Conservation (phyloP, 805 yeast genomes). For the Wickerhamomyces xylosicus region DNA sequence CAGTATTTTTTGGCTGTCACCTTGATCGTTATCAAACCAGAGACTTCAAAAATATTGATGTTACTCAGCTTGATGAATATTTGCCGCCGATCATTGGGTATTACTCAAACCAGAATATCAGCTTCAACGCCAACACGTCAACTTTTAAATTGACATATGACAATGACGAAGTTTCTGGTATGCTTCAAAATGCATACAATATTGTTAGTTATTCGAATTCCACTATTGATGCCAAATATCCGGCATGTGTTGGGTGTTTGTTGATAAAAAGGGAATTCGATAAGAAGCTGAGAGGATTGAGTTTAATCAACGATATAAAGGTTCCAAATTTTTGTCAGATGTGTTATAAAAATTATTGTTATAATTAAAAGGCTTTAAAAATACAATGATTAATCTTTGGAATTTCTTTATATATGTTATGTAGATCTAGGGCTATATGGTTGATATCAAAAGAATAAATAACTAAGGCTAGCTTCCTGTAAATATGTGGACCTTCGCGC, state of each 20-base stretch:
- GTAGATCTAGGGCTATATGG: no score
- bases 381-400: not conserved
- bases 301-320: conserved; percentile 11
- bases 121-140: conserved; percentile 41
- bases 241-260: conserved; percentile 47
- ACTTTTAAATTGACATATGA: conserved; percentile 47
- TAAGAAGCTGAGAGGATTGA: conserved; percentile 18
- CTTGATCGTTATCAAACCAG: conserved; percentile 10
- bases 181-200: conserved; percentile 43
- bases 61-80: conserved; percentile 6
- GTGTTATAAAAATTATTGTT: conserved; percentile 32
- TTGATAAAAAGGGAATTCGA: conserved; percentile 43
- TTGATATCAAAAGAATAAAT: no score
- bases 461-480: no score
- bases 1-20: conserved; percentile 74
- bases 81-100: conserved; percentile 48
- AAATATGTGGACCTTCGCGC: no score
- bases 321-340: conserved; percentile 24
- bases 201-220: conserved; percentile 38
- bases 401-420: no score
- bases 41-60: not conserved
- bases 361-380: conserved; percentile 15
- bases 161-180: conserved; percentile 28
- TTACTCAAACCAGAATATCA: conserved; percentile 32
- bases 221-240: conserved; percentile 23